Base-by-base conservation (phyloP, 2,329 filamentous ascomycete genomes). In the Penicillium thymicola region DNA sequence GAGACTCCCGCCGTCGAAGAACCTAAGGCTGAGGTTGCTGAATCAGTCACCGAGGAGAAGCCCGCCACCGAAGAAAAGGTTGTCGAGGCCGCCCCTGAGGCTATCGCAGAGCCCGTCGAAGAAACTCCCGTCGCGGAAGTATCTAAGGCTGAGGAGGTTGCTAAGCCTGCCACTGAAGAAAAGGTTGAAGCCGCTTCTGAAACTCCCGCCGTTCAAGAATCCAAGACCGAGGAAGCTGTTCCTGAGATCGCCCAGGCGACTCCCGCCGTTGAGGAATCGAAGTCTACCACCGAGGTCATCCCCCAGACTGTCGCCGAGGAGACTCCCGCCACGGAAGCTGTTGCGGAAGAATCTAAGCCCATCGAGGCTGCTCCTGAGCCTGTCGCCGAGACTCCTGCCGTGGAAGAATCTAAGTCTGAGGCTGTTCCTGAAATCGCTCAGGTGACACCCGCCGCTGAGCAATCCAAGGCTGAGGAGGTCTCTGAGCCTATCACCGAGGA, bases 371-470 rank as follows among this genome's bases (percentile, higher is more conserved):
- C 51, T 14, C 45, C 64, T 41, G 54, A 57, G 9, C 36, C 43
- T 13, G 27, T 23, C 10, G 32, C 11, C 1, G 28, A 18, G 41
- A 41, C 46, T 14, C 46, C 46, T 4, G 40, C 30, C 18, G 36
- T 18, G 2, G 54, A 59, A 27, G 55, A 44, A 43, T 23, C 36
- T 21, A 21, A 21, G 21, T 2, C 21, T 21, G 45, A 55, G 27
- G 46, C 51, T 37, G n/a, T 52, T 16, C 49, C 63, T 43, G 54
- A 57, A 11, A 47, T 47, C 16, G 18, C 23, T 4, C 53, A 58
- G 30, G 30, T 21, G 41, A 41, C 36, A 4, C 47, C 47, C 14
- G 36, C 30, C 18, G 37, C 16, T 1, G 54, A 59, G 28, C 51
- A 48, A 30, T 13, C 40, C 1, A 55, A 50, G n/a, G 2, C 27